Conservation (phyloP, 2,329 filamentous ascomycete species). For the Neurospora sp. region DNA sequence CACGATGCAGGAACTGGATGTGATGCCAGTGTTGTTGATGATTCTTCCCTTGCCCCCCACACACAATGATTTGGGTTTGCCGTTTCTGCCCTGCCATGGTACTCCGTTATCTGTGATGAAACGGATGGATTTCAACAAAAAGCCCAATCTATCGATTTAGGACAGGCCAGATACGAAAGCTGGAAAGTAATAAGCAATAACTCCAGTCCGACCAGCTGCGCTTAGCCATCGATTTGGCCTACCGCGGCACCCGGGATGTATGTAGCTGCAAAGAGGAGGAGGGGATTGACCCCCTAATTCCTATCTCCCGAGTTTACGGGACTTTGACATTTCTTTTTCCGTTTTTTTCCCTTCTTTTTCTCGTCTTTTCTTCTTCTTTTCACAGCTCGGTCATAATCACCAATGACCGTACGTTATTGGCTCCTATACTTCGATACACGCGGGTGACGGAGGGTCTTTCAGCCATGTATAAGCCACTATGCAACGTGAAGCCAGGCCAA, state of each 20-base stretch:
- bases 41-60: background rate
- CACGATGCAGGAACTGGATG: background rate
- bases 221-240: background rate
- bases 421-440: background rate
- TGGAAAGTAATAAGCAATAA: background rate
- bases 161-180: background rate
- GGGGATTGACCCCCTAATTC: background rate
- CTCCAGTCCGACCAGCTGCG: background rate
- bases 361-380: background rate
- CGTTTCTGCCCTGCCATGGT: background rate
- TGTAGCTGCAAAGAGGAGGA: background rate
- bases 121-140: background rate
- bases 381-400: background rate
- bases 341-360: background rate
- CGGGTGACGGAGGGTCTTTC: background rate
- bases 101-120: background rate
- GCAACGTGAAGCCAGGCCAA: background rate
- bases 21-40: background rate
- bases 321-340: background rate
- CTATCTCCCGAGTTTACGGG: background rate
- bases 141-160: background rate
- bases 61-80: background rate
- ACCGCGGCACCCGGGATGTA: background rate
- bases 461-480: background rate
- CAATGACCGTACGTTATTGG: background rate